Percentiles rank a stretch among this genome's conserved stretches.
Conservation (phyloP, 345 rosid species). For the Angophora floribunda region DNA sequence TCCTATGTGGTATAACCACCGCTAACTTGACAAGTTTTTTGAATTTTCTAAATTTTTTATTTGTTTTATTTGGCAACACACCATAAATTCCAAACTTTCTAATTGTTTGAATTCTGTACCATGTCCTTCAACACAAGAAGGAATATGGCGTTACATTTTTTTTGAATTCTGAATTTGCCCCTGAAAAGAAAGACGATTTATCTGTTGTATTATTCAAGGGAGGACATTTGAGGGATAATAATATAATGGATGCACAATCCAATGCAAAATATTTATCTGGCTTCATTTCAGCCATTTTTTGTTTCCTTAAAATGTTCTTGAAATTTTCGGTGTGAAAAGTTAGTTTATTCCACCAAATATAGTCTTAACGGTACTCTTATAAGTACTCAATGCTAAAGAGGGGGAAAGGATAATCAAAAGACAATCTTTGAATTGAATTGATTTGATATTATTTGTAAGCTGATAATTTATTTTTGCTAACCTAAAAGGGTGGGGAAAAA, state of each 20-base stretch:
- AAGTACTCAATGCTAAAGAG: not conserved
- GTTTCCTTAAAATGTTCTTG: not conserved
- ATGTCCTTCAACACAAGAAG: not conserved
- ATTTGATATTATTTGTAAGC: not conserved
- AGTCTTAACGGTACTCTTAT: not conserved
- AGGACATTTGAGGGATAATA: not conserved
- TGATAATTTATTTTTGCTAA: not conserved
- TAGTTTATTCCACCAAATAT: not conserved
- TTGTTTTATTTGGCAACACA: not conserved
- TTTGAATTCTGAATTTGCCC: not conserved
- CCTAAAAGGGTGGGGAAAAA: not conserved
- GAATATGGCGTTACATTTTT: not conserved
- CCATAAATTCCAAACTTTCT: not conserved
- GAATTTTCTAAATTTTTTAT: too few relatives aligned
- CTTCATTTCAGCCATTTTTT: not conserved
- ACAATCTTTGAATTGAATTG: too few relatives aligned
- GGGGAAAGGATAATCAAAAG: not conserved
- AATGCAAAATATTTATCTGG: not conserved
- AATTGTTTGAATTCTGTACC: not conserved
- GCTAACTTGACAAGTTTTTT: too few relatives aligned
- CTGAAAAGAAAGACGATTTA: not conserved
- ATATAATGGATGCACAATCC: not conserved
- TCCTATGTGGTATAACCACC: not conserved
- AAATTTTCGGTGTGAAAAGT: not conserved
- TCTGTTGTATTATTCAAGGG: not conserved